Conservation (phyloP, 257 asterid genomes). For the Datura wrightii region DNA sequence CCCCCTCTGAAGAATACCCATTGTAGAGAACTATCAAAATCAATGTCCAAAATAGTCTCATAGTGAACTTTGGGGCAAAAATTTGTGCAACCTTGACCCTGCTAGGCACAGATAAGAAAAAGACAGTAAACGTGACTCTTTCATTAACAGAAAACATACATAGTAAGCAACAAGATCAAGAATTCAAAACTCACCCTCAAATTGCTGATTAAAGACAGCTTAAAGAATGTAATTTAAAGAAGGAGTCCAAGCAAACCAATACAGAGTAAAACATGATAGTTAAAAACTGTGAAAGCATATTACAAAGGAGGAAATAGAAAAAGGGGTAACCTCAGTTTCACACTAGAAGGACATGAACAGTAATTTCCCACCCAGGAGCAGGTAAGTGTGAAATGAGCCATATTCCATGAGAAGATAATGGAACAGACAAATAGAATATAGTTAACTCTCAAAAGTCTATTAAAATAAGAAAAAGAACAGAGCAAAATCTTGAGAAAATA, state of each 20-base stretch:
- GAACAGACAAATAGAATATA: not conserved
- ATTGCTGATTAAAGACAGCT: not conserved
- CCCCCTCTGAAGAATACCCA: conserved; percentile 44
- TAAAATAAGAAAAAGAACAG: not conserved
- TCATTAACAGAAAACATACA: not conserved
- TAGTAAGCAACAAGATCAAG: not conserved
- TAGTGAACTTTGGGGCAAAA: conserved; percentile 20
- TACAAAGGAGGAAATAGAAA: not conserved
- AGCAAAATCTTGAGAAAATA: conserved; percentile 23
- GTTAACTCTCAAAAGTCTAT: not conserved
- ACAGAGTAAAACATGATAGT: not conserved
- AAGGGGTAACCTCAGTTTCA: conserved; percentile 17
- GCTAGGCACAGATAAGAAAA: conserved; percentile 25
- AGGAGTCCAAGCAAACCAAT: not conserved
- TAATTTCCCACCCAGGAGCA: not conserved
- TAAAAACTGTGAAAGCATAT: not conserved
- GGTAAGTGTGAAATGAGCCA: not conserved
- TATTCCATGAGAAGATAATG: not conserved
- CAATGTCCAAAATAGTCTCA: conserved; percentile 45
- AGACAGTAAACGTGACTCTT: not conserved
- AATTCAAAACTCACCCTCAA: conserved; percentile 7
- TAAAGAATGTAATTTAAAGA: not conserved
- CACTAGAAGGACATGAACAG: conserved; percentile 16
- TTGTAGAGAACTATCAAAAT: conserved; percentile 36
- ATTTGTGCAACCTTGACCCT: conserved; percentile 30